Conservation (phyloP, 495 filamentous ascomycete genomes). For the Umbilicaria muhlenbergii region DNA sequence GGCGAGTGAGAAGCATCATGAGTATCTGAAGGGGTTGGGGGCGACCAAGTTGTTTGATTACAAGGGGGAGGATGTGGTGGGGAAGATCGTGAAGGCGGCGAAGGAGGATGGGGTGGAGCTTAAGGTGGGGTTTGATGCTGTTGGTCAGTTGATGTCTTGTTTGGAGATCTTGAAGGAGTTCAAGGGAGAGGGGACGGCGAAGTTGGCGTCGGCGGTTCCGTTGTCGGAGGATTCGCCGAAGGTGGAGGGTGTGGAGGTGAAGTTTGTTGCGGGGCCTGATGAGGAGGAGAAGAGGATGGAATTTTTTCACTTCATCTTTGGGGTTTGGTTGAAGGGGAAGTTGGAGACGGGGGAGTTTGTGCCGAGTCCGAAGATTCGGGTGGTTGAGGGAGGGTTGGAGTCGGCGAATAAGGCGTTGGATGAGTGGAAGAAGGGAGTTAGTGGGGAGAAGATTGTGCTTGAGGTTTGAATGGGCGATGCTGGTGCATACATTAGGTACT, state of each 20-base stretch:
- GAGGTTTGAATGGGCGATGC: constrained; percentile 15
- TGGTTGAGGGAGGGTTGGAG: constrained; percentile 29
- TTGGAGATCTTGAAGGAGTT: constrained; percentile 25
- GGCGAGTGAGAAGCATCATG: constrained; percentile 28
- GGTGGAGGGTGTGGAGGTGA: constrained; percentile 24
- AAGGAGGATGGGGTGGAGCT: constrained; percentile 25
- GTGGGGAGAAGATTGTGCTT: constrained; percentile 32
- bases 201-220: constrained; percentile 22
- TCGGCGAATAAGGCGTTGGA: constrained; percentile 30
- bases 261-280: constrained; percentile 22
- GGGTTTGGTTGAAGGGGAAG: constrained; percentile 26
- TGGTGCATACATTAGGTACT: too few species aligned
- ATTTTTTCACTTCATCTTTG: constrained; percentile 24
- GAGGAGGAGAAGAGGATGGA: constrained; percentile 20
- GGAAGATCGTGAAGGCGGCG: constrained; percentile 25
- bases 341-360: constrained; percentile 24
- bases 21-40: constrained; percentile 28
- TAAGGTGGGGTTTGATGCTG: constrained; percentile 26
- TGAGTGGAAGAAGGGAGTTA: constrained; percentile 25
- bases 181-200: constrained; percentile 16
- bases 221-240: constrained; percentile 18
- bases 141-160: constrained; percentile 17
- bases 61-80: constrained; percentile 25
- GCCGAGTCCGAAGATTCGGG: constrained; percentile 27
- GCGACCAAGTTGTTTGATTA: constrained; percentile 36